phyloP scores from a whole-genome alignment of 2,329 filamentous ascomycete genomes.

The Clonostachys byssicola region DNA sequence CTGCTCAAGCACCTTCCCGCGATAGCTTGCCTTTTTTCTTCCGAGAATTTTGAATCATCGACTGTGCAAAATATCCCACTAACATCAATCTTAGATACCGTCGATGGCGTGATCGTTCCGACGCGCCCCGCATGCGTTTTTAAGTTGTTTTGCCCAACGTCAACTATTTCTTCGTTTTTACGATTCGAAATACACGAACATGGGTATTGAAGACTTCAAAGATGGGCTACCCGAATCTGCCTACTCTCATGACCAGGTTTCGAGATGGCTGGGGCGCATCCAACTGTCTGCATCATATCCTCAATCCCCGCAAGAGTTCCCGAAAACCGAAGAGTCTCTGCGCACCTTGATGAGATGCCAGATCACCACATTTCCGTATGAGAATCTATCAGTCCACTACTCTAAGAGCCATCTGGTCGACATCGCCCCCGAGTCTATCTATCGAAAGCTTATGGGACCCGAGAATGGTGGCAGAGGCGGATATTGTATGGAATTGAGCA shows the following conservation, averaged over 20 bases:
- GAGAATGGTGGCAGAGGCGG: slow-evolving; percentile 41
- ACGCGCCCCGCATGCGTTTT: no score
- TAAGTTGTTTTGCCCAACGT: no score
- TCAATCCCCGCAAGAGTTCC: not conserved
- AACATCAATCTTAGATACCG: no score
- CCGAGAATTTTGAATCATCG: no score
- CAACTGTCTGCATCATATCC: not conserved
- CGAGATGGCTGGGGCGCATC: not conserved
- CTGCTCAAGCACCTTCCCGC: no score
- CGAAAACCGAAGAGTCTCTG: not conserved
- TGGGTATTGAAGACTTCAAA: no score
- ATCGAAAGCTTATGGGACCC: slow-evolving; percentile 39
- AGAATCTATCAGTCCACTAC: slow-evolving; percentile 54
- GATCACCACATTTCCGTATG: slow-evolving; percentile 40
- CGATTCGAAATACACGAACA: no score
- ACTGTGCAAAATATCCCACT: no score
- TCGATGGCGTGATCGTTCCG: no score
- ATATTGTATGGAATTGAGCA: slow-evolving; percentile 57
- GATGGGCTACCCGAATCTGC: not conserved
- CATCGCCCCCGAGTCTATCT: slow-evolving; percentile 40
- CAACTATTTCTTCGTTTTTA: no score
- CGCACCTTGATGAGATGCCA: not conserved
- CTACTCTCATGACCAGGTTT: not conserved
- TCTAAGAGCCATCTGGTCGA: slow-evolving; percentile 26
- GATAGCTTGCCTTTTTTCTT: no score